Evolutionary conservation across 2,329 filamentous ascomycete species (phyloP).

Genomic region (Gliomastix tumulicola): DNA sequence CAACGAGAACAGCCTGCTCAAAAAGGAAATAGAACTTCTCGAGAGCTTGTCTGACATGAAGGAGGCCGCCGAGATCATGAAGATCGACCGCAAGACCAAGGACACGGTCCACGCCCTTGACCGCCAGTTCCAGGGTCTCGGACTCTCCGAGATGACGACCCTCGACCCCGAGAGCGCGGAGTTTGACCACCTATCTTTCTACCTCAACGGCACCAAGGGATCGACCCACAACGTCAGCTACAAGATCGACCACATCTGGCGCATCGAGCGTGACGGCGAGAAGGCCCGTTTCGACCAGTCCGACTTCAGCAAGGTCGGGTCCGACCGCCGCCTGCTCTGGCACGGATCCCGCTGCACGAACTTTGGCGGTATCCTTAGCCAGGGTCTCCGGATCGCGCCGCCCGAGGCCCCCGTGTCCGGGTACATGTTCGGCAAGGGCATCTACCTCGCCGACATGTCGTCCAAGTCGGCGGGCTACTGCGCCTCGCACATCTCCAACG

Average conservation of each 20-base stretch:
- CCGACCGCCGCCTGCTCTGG: constrained; percentile 76
- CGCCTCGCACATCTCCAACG: constrained; percentile 50
- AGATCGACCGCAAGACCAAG: constrained; percentile 43
- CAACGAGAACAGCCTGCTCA: constrained; percentile 45
- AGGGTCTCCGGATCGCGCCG: constrained; percentile 85
- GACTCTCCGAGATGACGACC: constrained; percentile 69
- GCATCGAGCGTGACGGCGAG: constrained; percentile 72
- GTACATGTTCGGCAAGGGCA: constrained; percentile 88
- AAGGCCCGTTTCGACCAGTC: constrained; percentile 58
- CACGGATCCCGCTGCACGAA: constrained; percentile 81
- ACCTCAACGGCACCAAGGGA: constrained; percentile 62
- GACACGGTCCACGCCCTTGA: constrained; percentile 60
- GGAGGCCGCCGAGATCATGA: constrained; percentile 71
- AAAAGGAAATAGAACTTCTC: constrained; percentile 71
- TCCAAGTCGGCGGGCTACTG: constrained; percentile 81
- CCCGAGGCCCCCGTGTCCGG: constrained; percentile 72
- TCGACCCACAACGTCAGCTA: constrained; percentile 57
- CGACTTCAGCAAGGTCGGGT: constrained; percentile 36
- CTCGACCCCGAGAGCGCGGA: constrained; percentile 54
- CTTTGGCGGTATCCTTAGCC: constrained; percentile 78
- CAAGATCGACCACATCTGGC: constrained; percentile 68
- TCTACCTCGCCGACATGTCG: constrained; percentile 81
- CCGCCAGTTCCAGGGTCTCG: constrained; percentile 63
- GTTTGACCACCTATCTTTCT: constrained; percentile 57
- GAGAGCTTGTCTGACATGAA: constrained; percentile 84